phyloP scores from a whole-genome alignment of 2,329 filamentous ascomycete genomes.

The Fusarium equiseti region DNA sequence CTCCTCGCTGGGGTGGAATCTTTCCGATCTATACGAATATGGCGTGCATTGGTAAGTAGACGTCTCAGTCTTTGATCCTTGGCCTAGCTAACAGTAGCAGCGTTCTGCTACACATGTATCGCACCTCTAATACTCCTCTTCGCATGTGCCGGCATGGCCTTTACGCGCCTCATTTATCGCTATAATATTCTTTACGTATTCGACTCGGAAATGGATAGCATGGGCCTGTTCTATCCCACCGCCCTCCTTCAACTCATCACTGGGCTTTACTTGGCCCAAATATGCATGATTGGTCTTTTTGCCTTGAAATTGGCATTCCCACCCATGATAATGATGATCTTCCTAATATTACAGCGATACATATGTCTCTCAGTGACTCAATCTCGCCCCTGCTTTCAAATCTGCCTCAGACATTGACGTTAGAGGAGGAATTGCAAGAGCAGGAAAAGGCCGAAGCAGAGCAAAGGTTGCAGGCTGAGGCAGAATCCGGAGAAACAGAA shows the following conservation, averaged over 20 bases:
- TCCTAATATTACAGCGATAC: slow-evolving; percentile 78
- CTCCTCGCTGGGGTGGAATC: slow-evolving; percentile 85
- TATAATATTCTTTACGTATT: slow-evolving; percentile 93
- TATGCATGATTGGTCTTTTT: slow-evolving; percentile 89
- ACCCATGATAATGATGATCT: slow-evolving; percentile 80
- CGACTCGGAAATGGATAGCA: slow-evolving; percentile 85
- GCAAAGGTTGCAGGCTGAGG: slow-evolving; percentile 40
- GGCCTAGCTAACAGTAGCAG: slow-evolving; percentile 55
- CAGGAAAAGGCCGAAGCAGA: slow-evolving; percentile 63
- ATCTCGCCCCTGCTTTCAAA: slow-evolving; percentile 82
- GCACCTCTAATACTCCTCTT: slow-evolving; percentile 88
- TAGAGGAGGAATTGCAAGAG: slow-evolving; percentile 63
- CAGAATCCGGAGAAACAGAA: slow-evolving; percentile 37
- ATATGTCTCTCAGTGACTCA: slow-evolving; percentile 78
- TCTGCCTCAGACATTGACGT: slow-evolving; percentile 77
- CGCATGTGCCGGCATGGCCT: slow-evolving; percentile 78
- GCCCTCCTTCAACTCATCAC: slow-evolving; percentile 87
- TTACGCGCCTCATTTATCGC: slow-evolving; percentile 89
- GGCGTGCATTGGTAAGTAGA: slow-evolving; percentile 76
- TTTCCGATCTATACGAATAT: slow-evolving; percentile 86
- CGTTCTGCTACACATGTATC: slow-evolving; percentile 87
- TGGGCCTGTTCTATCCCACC: slow-evolving; percentile 88
- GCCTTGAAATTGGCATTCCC: slow-evolving; percentile 74
- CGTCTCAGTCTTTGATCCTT: fast-evolving
- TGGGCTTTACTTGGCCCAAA: slow-evolving; percentile 84